Base-by-base conservation (phyloP, 1,139 yeast species). In the Blastobotrys persicus region DNA sequence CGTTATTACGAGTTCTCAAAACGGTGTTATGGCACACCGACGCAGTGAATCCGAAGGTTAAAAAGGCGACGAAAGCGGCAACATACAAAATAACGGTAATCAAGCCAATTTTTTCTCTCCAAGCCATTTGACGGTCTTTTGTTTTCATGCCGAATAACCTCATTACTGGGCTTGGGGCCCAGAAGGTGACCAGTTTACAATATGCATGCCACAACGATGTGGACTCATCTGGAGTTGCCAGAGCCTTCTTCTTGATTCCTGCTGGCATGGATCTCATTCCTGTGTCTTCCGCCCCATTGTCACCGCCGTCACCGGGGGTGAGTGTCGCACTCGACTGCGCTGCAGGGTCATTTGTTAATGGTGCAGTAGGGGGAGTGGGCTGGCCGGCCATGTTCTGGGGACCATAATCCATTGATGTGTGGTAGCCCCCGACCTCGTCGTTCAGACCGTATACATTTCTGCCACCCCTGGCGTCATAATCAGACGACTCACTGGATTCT, bases 41-140 rank as follows among this genome's bases (percentile, higher is more conserved):
- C 59, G 76, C 78, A 12, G 96, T 88, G 69, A 92, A 91, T 1
- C 98, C 98, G 69, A 91, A 91, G 2, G 96, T 88, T 56, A 91
- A 73, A 64, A 76, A 92, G 1, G 95, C 96, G 42, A 91, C 87
- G 55, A 86, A 70, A 0, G 88, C 80, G 45, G 94, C 97, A 50
- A 86, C 71, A 59, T 79, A 79, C 28, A 85, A 59, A 60, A 92
- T 88, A 54, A 89, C 76, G 2, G 94, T 77, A 48, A 92, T 75
- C 48, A 92, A 75, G 1, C 88, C 98, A 42, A 91, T 85, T 65
- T 92, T 92, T 66, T 92, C 98, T 65, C 98, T 78, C 98, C 98
- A 92, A 0, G 98, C 98, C 74, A 82, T 80, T 66, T 88, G 97
- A 55, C 96, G 80, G 46, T 83, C 89, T 59, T 81, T 80, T 26